Conservation (phyloP, 345 rosid species). For the Nephelium lappaceum region DNA sequence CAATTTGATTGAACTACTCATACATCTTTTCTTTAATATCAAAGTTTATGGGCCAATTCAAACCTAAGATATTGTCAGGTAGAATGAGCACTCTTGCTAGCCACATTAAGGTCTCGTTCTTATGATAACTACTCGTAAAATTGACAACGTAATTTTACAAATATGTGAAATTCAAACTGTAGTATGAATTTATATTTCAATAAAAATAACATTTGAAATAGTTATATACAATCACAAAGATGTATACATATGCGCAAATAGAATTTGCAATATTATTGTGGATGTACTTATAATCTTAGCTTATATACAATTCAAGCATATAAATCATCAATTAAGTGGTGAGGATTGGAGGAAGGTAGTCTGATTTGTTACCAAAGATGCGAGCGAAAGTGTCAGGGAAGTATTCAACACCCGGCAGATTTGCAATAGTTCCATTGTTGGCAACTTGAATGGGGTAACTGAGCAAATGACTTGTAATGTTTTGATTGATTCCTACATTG, state of each 20-base stretch:
- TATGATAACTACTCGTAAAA: too few species aligned
- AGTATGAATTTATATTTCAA: too few species aligned
- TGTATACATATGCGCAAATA: background rate
- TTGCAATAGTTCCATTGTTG: slow-evolving; percentile 40
- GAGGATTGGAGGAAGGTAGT: slow-evolving; percentile 56
- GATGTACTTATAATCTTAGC: background rate
- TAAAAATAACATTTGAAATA: too few species aligned
- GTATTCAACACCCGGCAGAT: slow-evolving; percentile 31
- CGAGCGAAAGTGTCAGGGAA: slow-evolving; percentile 81
- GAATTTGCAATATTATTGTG: background rate
- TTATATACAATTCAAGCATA: background rate
- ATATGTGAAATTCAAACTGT: too few species aligned
- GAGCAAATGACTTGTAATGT: slow-evolving; percentile 56
- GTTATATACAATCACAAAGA: too few species aligned
- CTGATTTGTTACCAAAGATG: slow-evolving; percentile 54
- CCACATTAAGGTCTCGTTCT: too few species aligned
- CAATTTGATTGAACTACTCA: too few species aligned
- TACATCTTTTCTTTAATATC: too few species aligned
- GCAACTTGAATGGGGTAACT: slow-evolving; percentile 60
- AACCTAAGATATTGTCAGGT: too few species aligned
- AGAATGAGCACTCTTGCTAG: too few species aligned
- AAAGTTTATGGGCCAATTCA: too few species aligned
- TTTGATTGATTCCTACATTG: slow-evolving; percentile 19
- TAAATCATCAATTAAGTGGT: slow-evolving; percentile 46
- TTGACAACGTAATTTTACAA: too few species aligned